phyloP scores from a whole-genome alignment of 2,329 filamentous ascomycete species.

The Myriangium duriaei region DNA sequence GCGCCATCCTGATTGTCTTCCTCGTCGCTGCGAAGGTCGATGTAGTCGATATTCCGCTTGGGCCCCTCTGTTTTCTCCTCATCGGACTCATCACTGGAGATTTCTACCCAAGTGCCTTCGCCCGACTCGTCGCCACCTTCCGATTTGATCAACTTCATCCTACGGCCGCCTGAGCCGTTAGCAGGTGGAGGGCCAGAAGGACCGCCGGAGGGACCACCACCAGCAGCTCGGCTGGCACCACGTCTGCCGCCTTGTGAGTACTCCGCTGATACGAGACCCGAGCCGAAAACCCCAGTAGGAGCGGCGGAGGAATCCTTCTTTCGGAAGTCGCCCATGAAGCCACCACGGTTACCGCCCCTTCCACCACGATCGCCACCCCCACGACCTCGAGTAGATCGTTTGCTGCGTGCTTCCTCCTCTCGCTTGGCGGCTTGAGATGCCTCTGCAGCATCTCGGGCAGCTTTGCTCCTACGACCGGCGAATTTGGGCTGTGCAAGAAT shows the following conservation, averaged over 20 bases:
- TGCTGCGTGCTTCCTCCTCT: constrained; percentile 17
- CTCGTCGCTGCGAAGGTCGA: constrained; percentile 44
- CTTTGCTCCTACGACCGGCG: constrained; percentile 32
- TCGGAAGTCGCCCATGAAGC: constrained; percentile 27
- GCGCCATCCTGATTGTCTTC: constrained; percentile 22
- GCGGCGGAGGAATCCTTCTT: constrained; percentile 16
- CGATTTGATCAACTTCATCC: constrained; percentile 22
- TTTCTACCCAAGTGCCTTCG: constrained; percentile 24
- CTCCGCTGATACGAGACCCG: constrained; percentile 19
- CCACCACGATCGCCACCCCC: constrained; percentile 20
- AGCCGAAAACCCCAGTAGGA: constrained; percentile 31
- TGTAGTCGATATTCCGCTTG: constrained; percentile 44
- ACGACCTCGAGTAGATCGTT: constrained; percentile 19
- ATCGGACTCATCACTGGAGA: constrained; percentile 37
- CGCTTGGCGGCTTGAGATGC: constrained; percentile 18
- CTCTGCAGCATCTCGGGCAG: constrained; percentile 29
- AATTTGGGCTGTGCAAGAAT: constrained; percentile 27
- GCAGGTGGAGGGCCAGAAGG: constrained; percentile 8
- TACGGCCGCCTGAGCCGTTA: constrained; percentile 12
- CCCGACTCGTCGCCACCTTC: constrained; percentile 16
- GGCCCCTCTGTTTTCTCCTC: constrained; percentile 36
- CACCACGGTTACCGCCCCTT: constrained; percentile 22
- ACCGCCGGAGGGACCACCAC: constrained; percentile 14
- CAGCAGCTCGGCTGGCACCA: constrained; percentile 10
- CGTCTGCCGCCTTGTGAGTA: constrained; percentile 7